Evolutionary conservation across 768 basidiomycete genomes (phyloP).

Genomic region (Collybiopsis confluens): DNA sequence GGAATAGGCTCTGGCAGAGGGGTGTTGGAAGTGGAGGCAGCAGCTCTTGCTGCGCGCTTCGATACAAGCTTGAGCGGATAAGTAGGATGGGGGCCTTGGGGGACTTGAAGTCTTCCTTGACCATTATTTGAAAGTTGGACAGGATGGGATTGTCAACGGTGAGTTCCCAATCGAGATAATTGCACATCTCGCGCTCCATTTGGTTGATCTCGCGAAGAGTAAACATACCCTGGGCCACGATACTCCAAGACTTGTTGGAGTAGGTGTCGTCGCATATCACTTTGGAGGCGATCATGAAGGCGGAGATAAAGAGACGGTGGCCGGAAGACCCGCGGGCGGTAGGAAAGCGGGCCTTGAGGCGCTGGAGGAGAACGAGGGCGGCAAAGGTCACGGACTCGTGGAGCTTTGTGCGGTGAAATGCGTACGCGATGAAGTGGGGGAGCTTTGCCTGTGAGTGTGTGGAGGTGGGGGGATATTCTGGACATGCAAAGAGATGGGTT

Average conservation of each 20-base stretch:
- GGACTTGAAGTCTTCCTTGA: constrained; percentile 53
- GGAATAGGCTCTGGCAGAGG: constrained; percentile 38
- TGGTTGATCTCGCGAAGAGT: constrained; percentile 87
- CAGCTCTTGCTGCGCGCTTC: constrained; percentile 49
- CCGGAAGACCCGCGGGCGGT: constrained; percentile 88
- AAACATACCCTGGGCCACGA: constrained; percentile 88
- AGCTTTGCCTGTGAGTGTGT: constrained; percentile 57
- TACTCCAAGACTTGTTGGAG: constrained; percentile 89
- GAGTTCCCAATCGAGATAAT: constrained; percentile 90
- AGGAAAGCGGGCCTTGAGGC: constrained; percentile 88
- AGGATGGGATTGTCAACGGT: constrained; percentile 67
- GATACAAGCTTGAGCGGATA: constrained; percentile 61
- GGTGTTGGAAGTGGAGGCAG: constrained; percentile 34
- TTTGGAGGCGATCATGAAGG: constrained; percentile 89
- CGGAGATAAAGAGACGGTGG: constrained; percentile 85
- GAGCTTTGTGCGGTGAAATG: constrained; percentile 78
- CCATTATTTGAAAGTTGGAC: constrained; percentile 54
- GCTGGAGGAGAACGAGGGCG: constrained; percentile 64
- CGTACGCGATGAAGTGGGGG: constrained; percentile 82
- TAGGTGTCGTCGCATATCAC: constrained; percentile 95
- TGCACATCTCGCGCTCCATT: constrained; percentile 93
- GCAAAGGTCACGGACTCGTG: constrained; percentile 68
- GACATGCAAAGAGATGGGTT: constrained; percentile 81
- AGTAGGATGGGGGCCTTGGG: constrained; percentile 54
- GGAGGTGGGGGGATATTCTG: constrained; percentile 65